These are phyloP conservation scores for Entelexis sorbosivorans DNA, from an alignment of 1,139 yeast genomes.

Conservation along the genomic window DNA sequence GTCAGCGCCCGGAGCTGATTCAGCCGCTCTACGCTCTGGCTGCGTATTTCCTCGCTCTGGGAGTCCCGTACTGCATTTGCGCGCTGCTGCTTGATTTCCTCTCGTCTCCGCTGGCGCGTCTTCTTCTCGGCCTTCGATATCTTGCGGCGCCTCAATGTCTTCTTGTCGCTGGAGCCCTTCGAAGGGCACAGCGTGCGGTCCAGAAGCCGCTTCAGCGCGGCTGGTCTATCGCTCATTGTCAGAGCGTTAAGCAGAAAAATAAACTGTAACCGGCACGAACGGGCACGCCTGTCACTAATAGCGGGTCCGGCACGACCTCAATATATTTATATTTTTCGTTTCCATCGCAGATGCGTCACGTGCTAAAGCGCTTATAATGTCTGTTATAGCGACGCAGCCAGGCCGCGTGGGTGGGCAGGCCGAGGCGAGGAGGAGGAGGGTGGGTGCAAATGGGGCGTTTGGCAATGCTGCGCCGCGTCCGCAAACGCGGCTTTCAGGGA, in stretches of 20 bases:
- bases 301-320: too few species aligned
- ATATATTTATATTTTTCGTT: too few species aligned
- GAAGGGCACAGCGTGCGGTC: slow-evolving; percentile 4
- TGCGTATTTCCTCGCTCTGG: not conserved
- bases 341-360: too few species aligned
- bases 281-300: too few species aligned
- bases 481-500: too few species aligned
- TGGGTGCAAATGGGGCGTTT: too few species aligned
- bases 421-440: too few species aligned
- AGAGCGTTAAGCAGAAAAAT: too few species aligned
- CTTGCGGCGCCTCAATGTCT: not conserved
- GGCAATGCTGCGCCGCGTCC: too few species aligned
- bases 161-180: not conserved
- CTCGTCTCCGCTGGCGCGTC: slow-evolving; percentile 7
- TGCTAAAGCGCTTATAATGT: too few species aligned
- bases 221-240: not conserved
- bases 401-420: too few species aligned
- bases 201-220: slow-evolving; percentile 12
- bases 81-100: slow-evolving; percentile 4
- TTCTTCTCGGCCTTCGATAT: slow-evolving; percentile 9
- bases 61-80: not conserved
- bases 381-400: too few species aligned
- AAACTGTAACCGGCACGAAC: not conserved
- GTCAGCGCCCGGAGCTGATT: not conserved
- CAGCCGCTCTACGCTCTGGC: not conserved